These are phyloP conservation scores for Picochlorum sp. DNA, from an alignment of 139 green algal species.

Conservation along the genomic window DNA sequence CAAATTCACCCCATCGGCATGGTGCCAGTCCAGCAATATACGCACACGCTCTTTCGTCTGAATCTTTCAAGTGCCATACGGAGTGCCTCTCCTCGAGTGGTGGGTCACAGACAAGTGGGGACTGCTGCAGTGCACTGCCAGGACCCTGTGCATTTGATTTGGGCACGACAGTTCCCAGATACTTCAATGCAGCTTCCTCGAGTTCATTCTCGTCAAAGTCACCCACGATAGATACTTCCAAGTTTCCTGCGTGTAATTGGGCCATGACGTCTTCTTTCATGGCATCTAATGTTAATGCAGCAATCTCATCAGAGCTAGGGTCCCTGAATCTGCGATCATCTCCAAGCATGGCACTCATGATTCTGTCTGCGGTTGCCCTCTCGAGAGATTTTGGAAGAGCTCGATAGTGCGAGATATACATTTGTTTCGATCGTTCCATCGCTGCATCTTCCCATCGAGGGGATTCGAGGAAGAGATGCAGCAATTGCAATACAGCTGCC, in stretches of 20 bases:
- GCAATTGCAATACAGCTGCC: slow-evolving; percentile 45
- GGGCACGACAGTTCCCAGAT: slow-evolving; percentile 58
- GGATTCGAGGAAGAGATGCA: slow-evolving; percentile 62
- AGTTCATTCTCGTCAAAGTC: slow-evolving; percentile 72
- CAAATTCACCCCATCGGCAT: slow-evolving; percentile 69
- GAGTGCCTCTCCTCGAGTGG: slow-evolving; percentile 36
- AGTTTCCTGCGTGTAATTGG: slow-evolving; percentile 57
- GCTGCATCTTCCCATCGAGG: slow-evolving; percentile 48
- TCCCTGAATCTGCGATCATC: slow-evolving; percentile 75
- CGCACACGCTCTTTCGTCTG: slow-evolving; percentile 86
- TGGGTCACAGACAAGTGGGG: slow-evolving; percentile 25
- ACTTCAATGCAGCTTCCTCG: slow-evolving; percentile 34
- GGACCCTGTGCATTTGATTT: background rate
- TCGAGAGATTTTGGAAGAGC: slow-evolving; percentile 81
- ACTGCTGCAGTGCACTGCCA: background rate
- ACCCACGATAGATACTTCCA: slow-evolving; percentile 75
- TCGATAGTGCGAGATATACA: slow-evolving; percentile 61
- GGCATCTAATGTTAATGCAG: slow-evolving; percentile 71
- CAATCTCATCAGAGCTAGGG: slow-evolving; percentile 67
- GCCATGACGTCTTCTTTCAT: slow-evolving; percentile 51
- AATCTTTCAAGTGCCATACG: slow-evolving; percentile 70
- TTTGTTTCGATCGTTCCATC: slow-evolving; percentile 71
- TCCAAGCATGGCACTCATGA: slow-evolving; percentile 79
- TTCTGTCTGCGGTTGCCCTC: slow-evolving; percentile 63
- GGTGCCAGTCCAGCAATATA: slow-evolving; percentile 84